Evolutionary conservation across 1,139 yeast genomes (phyloP).

Genomic region (Lodderomyces oxycetoniae): DNA sequence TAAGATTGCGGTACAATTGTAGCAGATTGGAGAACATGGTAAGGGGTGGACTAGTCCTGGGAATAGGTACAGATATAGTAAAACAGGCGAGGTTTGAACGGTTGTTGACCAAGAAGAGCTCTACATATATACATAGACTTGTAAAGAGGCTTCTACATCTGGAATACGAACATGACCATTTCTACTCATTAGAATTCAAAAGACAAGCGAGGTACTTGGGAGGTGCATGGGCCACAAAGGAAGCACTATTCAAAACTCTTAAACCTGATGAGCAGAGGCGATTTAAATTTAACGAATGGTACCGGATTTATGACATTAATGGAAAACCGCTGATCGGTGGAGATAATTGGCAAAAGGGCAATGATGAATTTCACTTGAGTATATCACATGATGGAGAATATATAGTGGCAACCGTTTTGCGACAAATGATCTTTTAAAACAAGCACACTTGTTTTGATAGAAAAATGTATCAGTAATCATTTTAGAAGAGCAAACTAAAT

Average conservation of each 20-base stretch:
- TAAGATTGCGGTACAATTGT: too few species aligned
- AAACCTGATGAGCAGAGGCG: conserved; percentile 42
- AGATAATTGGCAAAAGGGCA: conserved; percentile 22
- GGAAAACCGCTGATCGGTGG: conserved; percentile 40
- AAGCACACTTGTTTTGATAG: too few species aligned
- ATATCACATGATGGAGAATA: conserved; percentile 65
- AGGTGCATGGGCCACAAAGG: conserved; percentile 71
- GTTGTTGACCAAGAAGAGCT: conserved; percentile 29
- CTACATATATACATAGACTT: conserved; percentile 35
- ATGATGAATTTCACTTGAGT: conserved; percentile 51
- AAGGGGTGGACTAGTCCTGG: conserved; percentile 21
- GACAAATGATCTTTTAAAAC: too few species aligned
- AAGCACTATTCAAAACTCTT: conserved; percentile 65
- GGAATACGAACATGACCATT: conserved; percentile 38
- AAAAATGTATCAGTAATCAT: too few species aligned
- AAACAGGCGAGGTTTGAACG: conserved; percentile 44
- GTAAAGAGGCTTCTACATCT: conserved; percentile 49
- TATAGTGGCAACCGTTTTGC: conserved; percentile 46
- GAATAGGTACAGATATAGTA: conserved; percentile 64
- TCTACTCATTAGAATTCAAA: conserved; percentile 16
- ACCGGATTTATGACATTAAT: conserved; percentile 32
- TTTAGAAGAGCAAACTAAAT: too few species aligned
- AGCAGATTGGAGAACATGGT: conserved; percentile 2
- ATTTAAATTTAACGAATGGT: conserved; percentile 64
- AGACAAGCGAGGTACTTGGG: conserved; percentile 36